Base-by-base conservation (phyloP, 495 filamentous ascomycete genomes). In the Elaphomyces granulatus region DNA sequence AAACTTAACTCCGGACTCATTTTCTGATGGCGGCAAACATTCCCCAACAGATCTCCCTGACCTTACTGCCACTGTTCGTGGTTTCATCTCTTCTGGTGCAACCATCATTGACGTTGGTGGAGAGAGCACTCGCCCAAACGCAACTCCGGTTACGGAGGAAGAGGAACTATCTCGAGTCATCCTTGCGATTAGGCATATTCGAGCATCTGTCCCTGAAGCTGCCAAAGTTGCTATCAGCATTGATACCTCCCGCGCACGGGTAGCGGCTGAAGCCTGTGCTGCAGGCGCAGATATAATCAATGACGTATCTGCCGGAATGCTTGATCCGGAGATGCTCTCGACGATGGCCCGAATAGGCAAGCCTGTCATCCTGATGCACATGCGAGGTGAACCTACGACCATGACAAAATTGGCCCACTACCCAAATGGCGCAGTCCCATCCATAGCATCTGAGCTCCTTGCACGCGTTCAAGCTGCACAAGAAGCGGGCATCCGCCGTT, bases 1-100 rank as follows among this genome's bases (percentile, higher is more conserved):
- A 37, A 98, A 98, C 62, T 66, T 94, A 42, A 95, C 88, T 1
- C 90, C 88, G 8, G 90, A 98, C 66, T 96, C 90, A 30, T 96
- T 96, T 67, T 95, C 87, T 9, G 87, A 95, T 48, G 90, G 87
- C 37, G 88, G 87, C 32, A 49, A 60, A 1, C 68, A 87, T 60
- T 51, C 54, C 36, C 40, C 63, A 17, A 46, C 51, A 8, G 45
- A 38, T 32, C 38, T 46, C 40, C 34, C 45, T 32, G 44, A 61
- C 35, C 56, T 75, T 16, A 56, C 64, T 12, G 37, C 50, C 20
- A 81, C 74, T 8, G 64, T 82, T 21, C 59, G 53, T 38, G 45
- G 44, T 42, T 78, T 79, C 56, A 73, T 87, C 52, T 49, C 60
- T 36, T 56, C 67, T 4, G 83, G 83, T 35, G 83, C 83, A 16